Evolutionary conservation across 371 early-diverging fungal genomes (phyloP).

Genomic region (Sporodiniella umbellata): DNA sequence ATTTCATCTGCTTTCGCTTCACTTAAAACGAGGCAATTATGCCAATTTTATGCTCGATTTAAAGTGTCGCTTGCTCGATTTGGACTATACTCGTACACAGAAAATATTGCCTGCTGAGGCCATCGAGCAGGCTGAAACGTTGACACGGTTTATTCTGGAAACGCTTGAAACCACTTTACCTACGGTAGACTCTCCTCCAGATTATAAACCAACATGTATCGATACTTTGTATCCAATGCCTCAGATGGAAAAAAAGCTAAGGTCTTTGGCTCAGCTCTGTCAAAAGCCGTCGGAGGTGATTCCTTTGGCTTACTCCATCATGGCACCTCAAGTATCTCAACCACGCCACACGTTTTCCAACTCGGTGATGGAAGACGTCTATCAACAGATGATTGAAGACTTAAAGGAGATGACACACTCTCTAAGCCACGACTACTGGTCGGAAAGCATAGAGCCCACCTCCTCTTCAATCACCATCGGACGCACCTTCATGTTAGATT

Average conservation of each 20-base stretch:
- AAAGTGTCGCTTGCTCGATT: conserved; percentile 45
- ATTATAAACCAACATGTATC: conserved; percentile 32
- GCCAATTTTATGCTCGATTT: conserved; percentile 52
- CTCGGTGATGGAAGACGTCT: conserved; percentile 35
- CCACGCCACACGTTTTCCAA: conserved; percentile 10
- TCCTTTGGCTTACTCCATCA: conserved; percentile 29
- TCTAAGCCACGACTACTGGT: conserved; percentile 32
- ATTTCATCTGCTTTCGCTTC: conserved; percentile 40
- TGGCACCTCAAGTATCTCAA: conserved; percentile 13
- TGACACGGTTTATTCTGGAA: conserved; percentile 36
- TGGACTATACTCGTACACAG: conserved; percentile 39
- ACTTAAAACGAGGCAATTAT: conserved; percentile 58
- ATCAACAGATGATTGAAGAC: conserved; percentile 30
- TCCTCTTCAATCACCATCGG: conserved; percentile 32
- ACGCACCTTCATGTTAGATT: conserved; percentile 32
- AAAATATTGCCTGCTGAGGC: conserved; percentile 30
- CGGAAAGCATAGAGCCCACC: conserved; percentile 22
- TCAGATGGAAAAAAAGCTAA: conserved; percentile 37
- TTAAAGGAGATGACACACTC: conserved; percentile 26
- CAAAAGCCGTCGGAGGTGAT: conserved; percentile 21
- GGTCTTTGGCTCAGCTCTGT: conserved; percentile 42
- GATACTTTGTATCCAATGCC: conserved; percentile 41
- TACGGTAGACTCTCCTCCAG: neutral
- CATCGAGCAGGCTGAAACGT: conserved; percentile 32
- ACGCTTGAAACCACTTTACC: conserved; percentile 19